Evolutionary conservation across 495 filamentous ascomycete species (phyloP).

Genomic region (Penicillium antarcticum): DNA sequence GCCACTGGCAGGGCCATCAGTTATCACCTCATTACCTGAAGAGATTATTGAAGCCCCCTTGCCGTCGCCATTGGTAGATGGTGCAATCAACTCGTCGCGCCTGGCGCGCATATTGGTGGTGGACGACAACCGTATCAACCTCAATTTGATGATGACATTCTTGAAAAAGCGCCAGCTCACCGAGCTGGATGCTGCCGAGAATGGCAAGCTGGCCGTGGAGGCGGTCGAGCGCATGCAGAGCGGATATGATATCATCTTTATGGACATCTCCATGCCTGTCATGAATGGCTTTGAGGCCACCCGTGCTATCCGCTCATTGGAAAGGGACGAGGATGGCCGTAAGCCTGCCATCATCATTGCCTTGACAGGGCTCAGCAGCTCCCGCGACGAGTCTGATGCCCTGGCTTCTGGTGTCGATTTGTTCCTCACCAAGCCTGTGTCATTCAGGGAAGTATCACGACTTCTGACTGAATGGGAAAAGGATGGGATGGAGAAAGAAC

Average conservation of each 20-base stretch:
- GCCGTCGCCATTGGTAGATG: slow-evolving; percentile 5
- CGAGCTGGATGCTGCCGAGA: slow-evolving; percentile 44
- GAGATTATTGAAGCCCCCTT: slow-evolving; percentile 9
- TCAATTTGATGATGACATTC: slow-evolving; percentile 63
- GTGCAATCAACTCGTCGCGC: background rate
- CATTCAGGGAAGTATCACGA: slow-evolving; percentile 46
- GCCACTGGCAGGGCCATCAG: slow-evolving; percentile 2
- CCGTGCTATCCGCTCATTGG: slow-evolving; percentile 60
- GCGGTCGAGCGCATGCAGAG: slow-evolving; percentile 37
- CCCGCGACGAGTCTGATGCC: slow-evolving; percentile 62
- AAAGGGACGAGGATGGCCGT: slow-evolving; percentile 40
- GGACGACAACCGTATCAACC: slow-evolving; percentile 74
- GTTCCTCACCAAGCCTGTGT: slow-evolving; percentile 72
- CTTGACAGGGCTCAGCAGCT: slow-evolving; percentile 64
- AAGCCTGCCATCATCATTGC: slow-evolving; percentile 60
- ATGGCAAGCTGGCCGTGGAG: slow-evolving; percentile 52
- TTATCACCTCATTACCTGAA: slow-evolving; percentile 4
- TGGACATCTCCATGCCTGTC: slow-evolving; percentile 76
- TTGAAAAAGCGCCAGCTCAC: slow-evolving; percentile 49
- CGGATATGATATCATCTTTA: slow-evolving; percentile 56
- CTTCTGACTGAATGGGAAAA: slow-evolving; percentile 47
- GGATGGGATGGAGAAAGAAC: slow-evolving; percentile 14
- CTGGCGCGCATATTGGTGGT: slow-evolving; percentile 56
- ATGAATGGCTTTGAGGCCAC: slow-evolving; percentile 76
- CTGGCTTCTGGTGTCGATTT: slow-evolving; percentile 65